phyloP scores from a whole-genome alignment of 73 alveolate species.

The Stentor roeselii region DNA sequence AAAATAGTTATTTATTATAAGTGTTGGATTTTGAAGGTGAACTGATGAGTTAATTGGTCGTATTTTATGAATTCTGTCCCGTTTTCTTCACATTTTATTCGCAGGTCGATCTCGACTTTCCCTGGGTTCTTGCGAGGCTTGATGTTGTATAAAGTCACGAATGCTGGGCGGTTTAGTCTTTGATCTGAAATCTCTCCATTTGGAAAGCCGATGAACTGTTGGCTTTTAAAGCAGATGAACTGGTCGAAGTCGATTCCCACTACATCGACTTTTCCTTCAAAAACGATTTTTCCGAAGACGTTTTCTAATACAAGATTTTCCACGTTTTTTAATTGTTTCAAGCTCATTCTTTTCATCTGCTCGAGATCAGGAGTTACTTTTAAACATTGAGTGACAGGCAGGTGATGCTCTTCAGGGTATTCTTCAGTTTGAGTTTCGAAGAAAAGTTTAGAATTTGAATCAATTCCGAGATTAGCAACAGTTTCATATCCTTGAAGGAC shows the following conservation, averaged over 20 bases:
- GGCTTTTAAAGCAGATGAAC: too few species aligned
- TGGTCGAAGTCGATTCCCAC: not conserved
- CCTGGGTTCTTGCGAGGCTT: not conserved
- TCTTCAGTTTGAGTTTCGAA: too few species aligned
- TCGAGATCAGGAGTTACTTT: not conserved
- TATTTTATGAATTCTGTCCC: not conserved
- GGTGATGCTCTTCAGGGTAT: not conserved
- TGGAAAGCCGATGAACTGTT: not conserved
- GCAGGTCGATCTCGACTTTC: not conserved
- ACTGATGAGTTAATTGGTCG: not conserved
- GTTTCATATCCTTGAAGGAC: not conserved
- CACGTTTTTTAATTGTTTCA: not conserved
- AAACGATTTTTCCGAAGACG: not conserved
- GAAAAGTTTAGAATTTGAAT: too few species aligned
- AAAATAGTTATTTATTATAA: too few species aligned
- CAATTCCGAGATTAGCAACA: not conserved
- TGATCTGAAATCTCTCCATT: not conserved
- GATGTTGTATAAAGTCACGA: not conserved
- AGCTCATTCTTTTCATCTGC: not conserved
- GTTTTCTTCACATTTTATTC: not conserved
- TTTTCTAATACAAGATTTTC: not conserved
- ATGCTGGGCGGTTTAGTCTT: not conserved
- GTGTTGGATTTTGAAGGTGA: not conserved
- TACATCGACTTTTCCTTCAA: not conserved
- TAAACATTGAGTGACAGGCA: not conserved